phyloP scores from a whole-genome alignment of 352 stramenopile species.

The Thalassiosira livingstoniorum region DNA sequence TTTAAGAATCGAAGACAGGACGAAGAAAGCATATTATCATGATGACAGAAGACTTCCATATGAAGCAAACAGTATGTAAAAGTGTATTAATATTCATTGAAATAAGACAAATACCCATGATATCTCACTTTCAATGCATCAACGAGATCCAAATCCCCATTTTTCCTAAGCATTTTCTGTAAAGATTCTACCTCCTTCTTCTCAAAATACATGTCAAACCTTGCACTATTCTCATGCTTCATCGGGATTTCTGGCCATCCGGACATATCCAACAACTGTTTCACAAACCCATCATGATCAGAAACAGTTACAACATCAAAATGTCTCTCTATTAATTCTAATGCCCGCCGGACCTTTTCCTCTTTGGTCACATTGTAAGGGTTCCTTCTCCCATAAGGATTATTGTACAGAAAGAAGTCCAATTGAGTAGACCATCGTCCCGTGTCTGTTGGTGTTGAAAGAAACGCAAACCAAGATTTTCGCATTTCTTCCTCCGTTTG shows the following conservation, averaged over 20 bases:
- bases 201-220: constrained; percentile 19
- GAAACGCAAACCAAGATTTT: no score
- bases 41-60: no score
- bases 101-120: constrained; percentile 15
- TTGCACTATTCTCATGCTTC: constrained; percentile 14
- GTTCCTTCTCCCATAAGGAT: constrained; percentile 46
- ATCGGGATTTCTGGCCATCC: constrained; percentile 37
- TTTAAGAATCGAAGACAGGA: no score
- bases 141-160: constrained; percentile 29
- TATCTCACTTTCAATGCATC: constrained; percentile 20
- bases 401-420: constrained; percentile 68
- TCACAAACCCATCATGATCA: constrained; percentile 49
- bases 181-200: constrained; percentile 29
- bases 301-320: constrained; percentile 60
- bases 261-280: constrained; percentile 43
- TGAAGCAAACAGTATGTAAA: no score
- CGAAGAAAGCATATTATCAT: no score
- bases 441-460: constrained; percentile 17
- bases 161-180: constrained; percentile 4
- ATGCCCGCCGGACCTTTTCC: constrained; percentile 47
- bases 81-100: no score
- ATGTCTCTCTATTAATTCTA: constrained; percentile 57
- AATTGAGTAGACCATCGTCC: constrained; percentile 54
- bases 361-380: constrained; percentile 63
- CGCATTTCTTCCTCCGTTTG: no score